A percentile compares a stretch with the other conserved stretches of the same genome.
phyloP scores from a whole-genome alignment of 169 alveolate species.

The Babesia caballi region DNA sequence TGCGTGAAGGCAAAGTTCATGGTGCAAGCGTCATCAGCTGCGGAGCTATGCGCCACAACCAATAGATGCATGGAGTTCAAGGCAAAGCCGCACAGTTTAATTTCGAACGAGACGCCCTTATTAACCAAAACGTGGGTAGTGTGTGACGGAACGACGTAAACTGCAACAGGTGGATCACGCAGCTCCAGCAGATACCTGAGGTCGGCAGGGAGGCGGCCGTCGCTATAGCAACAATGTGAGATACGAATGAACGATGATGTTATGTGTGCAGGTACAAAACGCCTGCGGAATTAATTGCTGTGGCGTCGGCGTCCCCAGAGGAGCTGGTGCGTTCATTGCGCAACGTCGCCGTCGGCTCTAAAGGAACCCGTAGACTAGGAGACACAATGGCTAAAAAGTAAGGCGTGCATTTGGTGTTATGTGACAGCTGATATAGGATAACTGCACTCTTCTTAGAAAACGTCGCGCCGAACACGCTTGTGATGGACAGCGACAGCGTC shows the following conservation, averaged over 20 bases:
- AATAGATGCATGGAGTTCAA: slow-evolving; percentile 7
- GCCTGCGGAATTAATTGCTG: slow-evolving; percentile 51
- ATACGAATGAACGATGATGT: neutral
- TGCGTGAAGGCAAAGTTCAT: slow-evolving; percentile 31
- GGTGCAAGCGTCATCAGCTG: slow-evolving; percentile 8
- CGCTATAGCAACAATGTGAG: slow-evolving; percentile 44
- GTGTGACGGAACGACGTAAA: neutral
- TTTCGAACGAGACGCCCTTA: neutral
- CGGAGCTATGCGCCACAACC: slow-evolving; percentile 20
- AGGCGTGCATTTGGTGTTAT: neutral
- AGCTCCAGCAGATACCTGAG: slow-evolving; percentile 60
- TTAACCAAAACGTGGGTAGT: slow-evolving; percentile 22
- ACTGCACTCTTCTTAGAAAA: slow-evolving; percentile 32
- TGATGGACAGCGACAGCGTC: neutral
- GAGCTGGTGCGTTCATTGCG: neutral
- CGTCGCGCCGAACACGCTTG: slow-evolving; percentile 5
- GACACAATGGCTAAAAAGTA: slow-evolving; percentile 41
- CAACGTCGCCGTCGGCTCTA: neutral
- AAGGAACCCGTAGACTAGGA: slow-evolving; percentile 32
- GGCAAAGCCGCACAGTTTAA: slow-evolving; percentile 8
- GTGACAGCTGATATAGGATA: neutral
- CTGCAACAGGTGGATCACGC: slow-evolving; percentile 54
- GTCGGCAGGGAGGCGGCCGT: slow-evolving; percentile 54
- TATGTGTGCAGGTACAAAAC: slow-evolving; percentile 23
- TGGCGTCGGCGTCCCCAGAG: slow-evolving; percentile 21